A percentile compares a stretch with the other conserved stretches of the same genome.
Evolutionary conservation across 257 asterid genomes (phyloP).

Genomic region (Rhazya stricta): DNA sequence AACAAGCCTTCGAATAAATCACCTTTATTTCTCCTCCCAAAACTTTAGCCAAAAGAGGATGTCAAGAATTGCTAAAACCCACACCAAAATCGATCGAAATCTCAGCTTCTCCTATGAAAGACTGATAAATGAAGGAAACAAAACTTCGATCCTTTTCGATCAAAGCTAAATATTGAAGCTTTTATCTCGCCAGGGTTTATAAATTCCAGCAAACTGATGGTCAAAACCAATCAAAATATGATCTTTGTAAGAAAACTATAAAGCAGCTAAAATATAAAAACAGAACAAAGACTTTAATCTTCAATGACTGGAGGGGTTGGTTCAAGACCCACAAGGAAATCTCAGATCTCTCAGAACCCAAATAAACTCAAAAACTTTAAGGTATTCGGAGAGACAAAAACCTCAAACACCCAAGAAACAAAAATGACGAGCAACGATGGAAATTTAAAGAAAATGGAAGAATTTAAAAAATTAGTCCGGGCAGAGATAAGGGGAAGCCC

Average conservation of each 20-base stretch:
- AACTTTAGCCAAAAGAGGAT: conserved; percentile 6
- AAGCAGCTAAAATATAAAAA: conserved; percentile 9
- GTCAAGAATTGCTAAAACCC: conserved; percentile 7
- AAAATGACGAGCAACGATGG: not conserved
- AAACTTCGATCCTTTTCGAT: conserved; percentile 10
- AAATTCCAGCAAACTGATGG: conserved; percentile 14
- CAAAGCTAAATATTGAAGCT: conserved; percentile 9
- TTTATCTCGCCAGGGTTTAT: conserved; percentile 5
- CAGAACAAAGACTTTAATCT: not conserved
- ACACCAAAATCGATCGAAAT: conserved; percentile 8
- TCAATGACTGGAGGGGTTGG: not conserved
- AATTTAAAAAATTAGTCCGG: not conserved
- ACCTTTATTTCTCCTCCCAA: conserved; percentile 9
- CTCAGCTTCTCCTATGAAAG: conserved; percentile 1
- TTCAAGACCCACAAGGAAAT: conserved; percentile 15
- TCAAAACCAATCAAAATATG: conserved; percentile 29
- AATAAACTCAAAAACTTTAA: conserved; percentile 6
- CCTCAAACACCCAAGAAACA: not conserved
- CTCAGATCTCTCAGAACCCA: conserved; percentile 23
- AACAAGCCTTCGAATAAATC: conserved; percentile 11
- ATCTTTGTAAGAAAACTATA: conserved; percentile 18
- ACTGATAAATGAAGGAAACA: not conserved
- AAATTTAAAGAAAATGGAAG: conserved; percentile 2
- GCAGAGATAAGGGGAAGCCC: conserved; percentile 4
- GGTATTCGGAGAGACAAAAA: conserved; percentile 16